A percentile compares a stretch with the other conserved stretches of the same genome.
These are phyloP conservation scores for Amaranthus palmeri DNA, from an alignment of 148 eudicot genomes.

Conservation along the genomic window DNA sequence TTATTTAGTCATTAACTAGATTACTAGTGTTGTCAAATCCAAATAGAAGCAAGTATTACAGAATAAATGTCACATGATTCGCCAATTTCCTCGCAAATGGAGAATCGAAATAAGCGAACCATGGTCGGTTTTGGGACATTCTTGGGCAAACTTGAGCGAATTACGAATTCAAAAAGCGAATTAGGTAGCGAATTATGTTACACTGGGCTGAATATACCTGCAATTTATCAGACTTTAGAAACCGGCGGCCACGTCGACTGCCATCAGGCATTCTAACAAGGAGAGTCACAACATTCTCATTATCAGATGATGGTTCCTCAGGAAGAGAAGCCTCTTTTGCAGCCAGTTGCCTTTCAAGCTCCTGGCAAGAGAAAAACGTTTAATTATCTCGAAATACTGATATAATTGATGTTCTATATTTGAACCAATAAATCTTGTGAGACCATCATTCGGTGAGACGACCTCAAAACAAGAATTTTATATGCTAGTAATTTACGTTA, in stretches of 20 bases:
- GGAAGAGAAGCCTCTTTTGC: slow-evolving; percentile 97
- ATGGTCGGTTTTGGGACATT: too few species aligned
- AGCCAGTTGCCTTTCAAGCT: slow-evolving; percentile 84
- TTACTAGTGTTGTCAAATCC: neutral
- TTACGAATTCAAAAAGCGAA: too few species aligned
- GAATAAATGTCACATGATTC: too few species aligned
- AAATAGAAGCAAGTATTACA: slow-evolving; percentile 4
- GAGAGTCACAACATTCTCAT: slow-evolving; percentile 78
- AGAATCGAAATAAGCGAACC: too few species aligned
- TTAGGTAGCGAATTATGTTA: too few species aligned
- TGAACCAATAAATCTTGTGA: too few species aligned
- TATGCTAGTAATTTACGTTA: too few species aligned
- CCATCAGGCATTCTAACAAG: slow-evolving; percentile 97
- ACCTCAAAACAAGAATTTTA: too few species aligned
- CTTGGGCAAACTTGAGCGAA: too few species aligned
- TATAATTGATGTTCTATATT: neutral
- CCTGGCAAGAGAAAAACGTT: slow-evolving; percentile 32
- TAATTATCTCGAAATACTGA: too few species aligned
- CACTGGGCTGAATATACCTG: slow-evolving; percentile 41
- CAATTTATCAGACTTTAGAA: slow-evolving; percentile 69
- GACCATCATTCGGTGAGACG: too few species aligned
- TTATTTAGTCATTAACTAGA: slow-evolving; percentile 17
- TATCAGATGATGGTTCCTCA: slow-evolving; percentile 67
- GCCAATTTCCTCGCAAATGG: too few species aligned
- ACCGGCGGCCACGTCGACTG: slow-evolving; percentile 78